A percentile compares a stretch with the other conserved stretches of the same genome.
Conservation (phyloP, 768 basidiomycete species). For the Lactarius deliciosus region DNA sequence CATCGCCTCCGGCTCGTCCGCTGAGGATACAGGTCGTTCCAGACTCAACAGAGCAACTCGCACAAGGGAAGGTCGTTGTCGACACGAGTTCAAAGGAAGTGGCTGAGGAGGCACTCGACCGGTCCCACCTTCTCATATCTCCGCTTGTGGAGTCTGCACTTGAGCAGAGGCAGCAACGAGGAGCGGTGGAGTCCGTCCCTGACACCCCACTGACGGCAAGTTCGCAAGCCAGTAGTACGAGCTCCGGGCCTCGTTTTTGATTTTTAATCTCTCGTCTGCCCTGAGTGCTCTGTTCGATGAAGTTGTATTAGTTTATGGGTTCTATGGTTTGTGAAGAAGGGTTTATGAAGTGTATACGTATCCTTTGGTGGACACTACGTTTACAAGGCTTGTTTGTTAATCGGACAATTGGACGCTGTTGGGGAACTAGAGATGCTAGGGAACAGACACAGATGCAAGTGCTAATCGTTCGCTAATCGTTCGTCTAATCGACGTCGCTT, state of each 20-base stretch:
- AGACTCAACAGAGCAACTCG: neutral
- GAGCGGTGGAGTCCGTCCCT: constrained; percentile 8
- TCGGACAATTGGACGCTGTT: neutral
- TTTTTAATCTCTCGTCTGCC: neutral
- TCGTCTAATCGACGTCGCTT: constrained; percentile 32
- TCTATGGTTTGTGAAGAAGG: constrained; percentile 1
- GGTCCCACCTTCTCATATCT: neutral
- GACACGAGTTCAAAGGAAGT: neutral
- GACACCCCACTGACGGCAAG: constrained; percentile 19
- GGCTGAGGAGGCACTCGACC: neutral
- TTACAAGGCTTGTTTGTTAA: neutral
- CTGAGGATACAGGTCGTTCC: neutral
- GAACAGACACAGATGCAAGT: neutral
- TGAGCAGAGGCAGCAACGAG: constrained; percentile 7
- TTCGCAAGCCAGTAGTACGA: neutral
- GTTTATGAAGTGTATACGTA: neutral
- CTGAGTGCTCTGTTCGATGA: neutral
- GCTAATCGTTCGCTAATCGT: neutral
- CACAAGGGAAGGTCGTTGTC: neutral
- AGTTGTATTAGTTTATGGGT: neutral
- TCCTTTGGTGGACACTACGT: neutral
- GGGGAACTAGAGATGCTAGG: neutral
- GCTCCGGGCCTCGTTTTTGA: neutral
- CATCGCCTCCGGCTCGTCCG: neutral
- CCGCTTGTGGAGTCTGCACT: neutral